Conservation (phyloP, 2,329 filamentous ascomycete species). For the Metarhizium brunneum region DNA sequence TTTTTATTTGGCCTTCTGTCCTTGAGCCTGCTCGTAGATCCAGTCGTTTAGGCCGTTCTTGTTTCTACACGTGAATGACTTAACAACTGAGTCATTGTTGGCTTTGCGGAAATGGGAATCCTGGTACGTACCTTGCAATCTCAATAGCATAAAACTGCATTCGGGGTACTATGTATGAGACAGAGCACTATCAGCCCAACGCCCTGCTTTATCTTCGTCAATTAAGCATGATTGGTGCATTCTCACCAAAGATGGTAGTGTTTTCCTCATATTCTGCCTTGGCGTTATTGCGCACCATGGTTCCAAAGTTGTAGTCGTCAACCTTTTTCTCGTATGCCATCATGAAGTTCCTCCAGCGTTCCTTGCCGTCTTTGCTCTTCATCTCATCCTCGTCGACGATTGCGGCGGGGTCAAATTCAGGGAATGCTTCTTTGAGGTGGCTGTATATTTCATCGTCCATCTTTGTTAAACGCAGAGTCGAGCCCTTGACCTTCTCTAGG, state of each 20-base stretch:
- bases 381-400: constrained; percentile 86
- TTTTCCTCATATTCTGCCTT: constrained; percentile 80
- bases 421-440: constrained; percentile 80
- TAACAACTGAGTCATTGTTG: neutral
- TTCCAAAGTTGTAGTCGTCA: constrained; percentile 98
- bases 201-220: neutral
- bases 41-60: constrained; percentile 87
- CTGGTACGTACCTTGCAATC: constrained; percentile 30
- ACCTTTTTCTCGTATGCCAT: constrained; percentile 88
- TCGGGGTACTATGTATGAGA: constrained; percentile 35
- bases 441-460: constrained; percentile 91
- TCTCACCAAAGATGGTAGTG: constrained; percentile 81
- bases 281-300: constrained; percentile 72
- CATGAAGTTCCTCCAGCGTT: constrained; percentile 90
- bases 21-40: constrained; percentile 80
- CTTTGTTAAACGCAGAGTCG: constrained; percentile 82
- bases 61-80: constrained; percentile 54
- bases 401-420: constrained; percentile 76
- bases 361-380: constrained; percentile 96
- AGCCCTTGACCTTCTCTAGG: constrained; percentile 82
- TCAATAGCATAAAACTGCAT: constrained; percentile 49
- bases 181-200: neutral
- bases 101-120: neutral
- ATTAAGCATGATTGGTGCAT: neutral
- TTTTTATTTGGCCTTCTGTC: constrained; percentile 32